phyloP scores from a whole-genome alignment of 2,329 filamentous ascomycete species.

The Penicillium paneum region DNA sequence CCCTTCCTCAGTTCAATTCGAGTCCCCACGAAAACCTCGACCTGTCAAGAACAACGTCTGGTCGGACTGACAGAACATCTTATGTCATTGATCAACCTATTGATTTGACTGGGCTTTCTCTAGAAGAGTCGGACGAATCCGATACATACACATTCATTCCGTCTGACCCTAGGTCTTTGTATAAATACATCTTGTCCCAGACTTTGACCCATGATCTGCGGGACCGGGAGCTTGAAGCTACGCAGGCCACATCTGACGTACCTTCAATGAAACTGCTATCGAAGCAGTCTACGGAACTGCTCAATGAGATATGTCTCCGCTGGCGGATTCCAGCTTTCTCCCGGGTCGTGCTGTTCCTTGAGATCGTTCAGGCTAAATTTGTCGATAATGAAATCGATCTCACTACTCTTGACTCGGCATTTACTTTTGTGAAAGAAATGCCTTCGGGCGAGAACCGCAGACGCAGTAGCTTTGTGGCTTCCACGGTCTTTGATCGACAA shows the following conservation, averaged over 20 bases:
- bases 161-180: constrained; percentile 74
- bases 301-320: constrained; percentile 79
- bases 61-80: constrained; percentile 46
- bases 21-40: constrained; percentile 42
- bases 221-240: constrained; percentile 52
- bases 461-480: constrained; percentile 48
- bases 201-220: constrained; percentile 63
- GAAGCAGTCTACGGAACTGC: constrained; percentile 73
- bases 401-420: constrained; percentile 77
- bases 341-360: constrained; percentile 74
- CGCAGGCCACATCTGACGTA: constrained; percentile 47
- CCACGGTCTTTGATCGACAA: constrained; percentile 56
- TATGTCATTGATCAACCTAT: constrained; percentile 66
- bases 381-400: constrained; percentile 76
- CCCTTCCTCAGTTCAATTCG: constrained; percentile 57
- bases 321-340: constrained; percentile 88
- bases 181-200: constrained; percentile 76
- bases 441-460: constrained; percentile 60
- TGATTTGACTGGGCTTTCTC: constrained; percentile 57
- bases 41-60: constrained; percentile 46
- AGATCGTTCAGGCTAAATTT: constrained; percentile 82
- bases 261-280: constrained; percentile 59
- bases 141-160: constrained; percentile 86
- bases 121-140: constrained; percentile 48
- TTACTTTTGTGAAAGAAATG: constrained; percentile 75